Evolutionary conservation across 2,329 filamentous ascomycete genomes (phyloP).

Genomic region (Fusarium sororula): DNA sequence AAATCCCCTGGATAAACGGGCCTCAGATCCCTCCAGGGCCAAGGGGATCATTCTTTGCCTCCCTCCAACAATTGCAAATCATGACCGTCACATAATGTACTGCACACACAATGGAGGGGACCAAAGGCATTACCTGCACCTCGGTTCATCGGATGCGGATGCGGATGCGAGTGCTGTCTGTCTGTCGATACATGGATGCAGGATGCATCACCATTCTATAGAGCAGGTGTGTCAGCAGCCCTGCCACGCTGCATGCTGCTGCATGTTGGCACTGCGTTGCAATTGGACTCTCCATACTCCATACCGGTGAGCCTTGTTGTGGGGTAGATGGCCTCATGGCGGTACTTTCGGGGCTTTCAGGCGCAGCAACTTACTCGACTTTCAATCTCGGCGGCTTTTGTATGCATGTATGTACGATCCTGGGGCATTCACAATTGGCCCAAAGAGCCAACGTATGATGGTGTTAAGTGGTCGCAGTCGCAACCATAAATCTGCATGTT

Average conservation of each 20-base stretch:
- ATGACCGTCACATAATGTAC: neutral
- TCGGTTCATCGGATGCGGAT: slow-evolving; percentile 13
- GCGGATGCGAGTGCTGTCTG: neutral
- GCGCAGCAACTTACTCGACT: neutral
- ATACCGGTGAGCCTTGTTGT: slow-evolving; percentile 35
- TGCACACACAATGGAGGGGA: neutral
- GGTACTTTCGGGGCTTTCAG: slow-evolving; percentile 12
- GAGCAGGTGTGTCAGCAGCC: slow-evolving; percentile 27
- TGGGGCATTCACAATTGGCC: neutral
- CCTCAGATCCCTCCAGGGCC: neutral
- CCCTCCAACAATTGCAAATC: slow-evolving; percentile 7
- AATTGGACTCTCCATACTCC: slow-evolving; percentile 34
- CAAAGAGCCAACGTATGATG: slow-evolving; percentile 6
- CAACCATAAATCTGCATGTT: neutral
- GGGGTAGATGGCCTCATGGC: slow-evolving; percentile 33
- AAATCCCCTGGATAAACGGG: slow-evolving; percentile 13
- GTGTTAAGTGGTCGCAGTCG: neutral
- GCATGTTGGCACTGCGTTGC: slow-evolving; percentile 3
- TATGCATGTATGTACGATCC: neutral
- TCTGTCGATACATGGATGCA: neutral
- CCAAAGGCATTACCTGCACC: slow-evolving; percentile 2
- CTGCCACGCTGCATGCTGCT: slow-evolving; percentile 14
- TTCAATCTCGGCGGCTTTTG: slow-evolving; percentile 24
- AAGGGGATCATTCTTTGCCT: neutral
- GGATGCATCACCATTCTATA: slow-evolving; percentile 12